These are phyloP conservation scores for Silene uniflora DNA, from an alignment of 148 eudicot species.

Conservation along the genomic window DNA sequence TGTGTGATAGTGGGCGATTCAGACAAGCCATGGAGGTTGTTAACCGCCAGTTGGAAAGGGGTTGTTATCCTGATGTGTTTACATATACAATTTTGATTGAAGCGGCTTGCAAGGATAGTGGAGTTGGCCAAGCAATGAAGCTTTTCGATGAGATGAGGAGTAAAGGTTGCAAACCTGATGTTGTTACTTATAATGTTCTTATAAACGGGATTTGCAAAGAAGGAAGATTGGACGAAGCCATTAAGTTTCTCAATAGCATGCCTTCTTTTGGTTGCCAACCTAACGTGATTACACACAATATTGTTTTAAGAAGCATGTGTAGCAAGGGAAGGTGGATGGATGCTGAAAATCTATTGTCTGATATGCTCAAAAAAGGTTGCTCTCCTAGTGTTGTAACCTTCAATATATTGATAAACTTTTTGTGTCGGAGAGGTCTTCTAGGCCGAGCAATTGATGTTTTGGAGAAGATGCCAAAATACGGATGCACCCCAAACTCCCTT, in stretches of 20 bases:
- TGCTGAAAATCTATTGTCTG: slow-evolving; percentile 52
- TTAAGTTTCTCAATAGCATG: slow-evolving; percentile 51
- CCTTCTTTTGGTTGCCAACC: slow-evolving; percentile 58
- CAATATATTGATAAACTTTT: slow-evolving; percentile 63
- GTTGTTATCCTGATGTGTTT: slow-evolving; percentile 63
- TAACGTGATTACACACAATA: slow-evolving; percentile 58
- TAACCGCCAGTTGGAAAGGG: slow-evolving; percentile 44
- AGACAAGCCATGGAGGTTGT: slow-evolving; percentile 60
- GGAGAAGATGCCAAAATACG: slow-evolving; percentile 55
- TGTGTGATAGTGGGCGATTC: slow-evolving; percentile 60
- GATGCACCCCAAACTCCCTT: slow-evolving; percentile 60
- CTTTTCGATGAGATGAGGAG: slow-evolving; percentile 71
- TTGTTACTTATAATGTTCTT: slow-evolving; percentile 70
- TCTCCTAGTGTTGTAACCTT: slow-evolving; percentile 63
- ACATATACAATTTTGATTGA: slow-evolving; percentile 71
- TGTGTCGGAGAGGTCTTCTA: slow-evolving; percentile 55
- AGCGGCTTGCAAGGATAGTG: slow-evolving; percentile 63
- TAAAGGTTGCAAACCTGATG: slow-evolving; percentile 67
- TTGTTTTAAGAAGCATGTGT: slow-evolving; percentile 56
- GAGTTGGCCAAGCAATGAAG: slow-evolving; percentile 69
- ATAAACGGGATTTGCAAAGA: slow-evolving; percentile 69
- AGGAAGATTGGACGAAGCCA: slow-evolving; percentile 65
- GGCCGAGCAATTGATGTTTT: slow-evolving; percentile 63
- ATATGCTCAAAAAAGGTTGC: slow-evolving; percentile 59
- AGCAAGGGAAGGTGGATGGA: slow-evolving; percentile 66